Base-by-base conservation (phyloP, 1,139 yeast species). In the Diutina scorzettiae region DNA sequence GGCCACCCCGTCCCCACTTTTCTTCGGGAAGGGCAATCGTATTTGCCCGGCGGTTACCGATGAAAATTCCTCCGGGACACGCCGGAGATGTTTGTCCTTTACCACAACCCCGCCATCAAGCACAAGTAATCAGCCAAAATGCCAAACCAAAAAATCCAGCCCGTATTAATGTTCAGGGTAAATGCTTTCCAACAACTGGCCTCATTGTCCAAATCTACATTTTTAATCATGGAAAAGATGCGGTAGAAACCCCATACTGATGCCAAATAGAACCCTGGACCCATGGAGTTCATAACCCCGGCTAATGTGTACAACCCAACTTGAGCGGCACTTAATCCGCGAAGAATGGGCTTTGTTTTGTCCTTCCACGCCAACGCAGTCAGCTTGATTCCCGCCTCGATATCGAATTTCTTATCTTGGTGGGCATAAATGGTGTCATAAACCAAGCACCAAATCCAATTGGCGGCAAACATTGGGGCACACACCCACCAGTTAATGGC, bases 341-440 rank as follows among this genome's bases (percentile, higher is more conserved):
- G 68, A 52, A 85, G 64, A 41, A 87, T 76, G 4, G 78, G 73
- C 54, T 81, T 86, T 1, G 95, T 75, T 28, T 74, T 71, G 18
- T 73, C 74, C 3, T 93, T 94, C 97, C 98, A 91, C 4, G 81
- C 86, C 52, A 91, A 71, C 4, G 98, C 98, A 1, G 97, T 86
- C 2, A 96, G 85, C 59, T 89, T 87, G 50, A 93, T 82, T 6
- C 97, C 97, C 0, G 95, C 97, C 44, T 72, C 66, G 43, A 82
- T 63, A 59, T 93, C 99, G 54, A 81, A 93, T 46, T 61, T 64
- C 63, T 93, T 93, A 60, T 93, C 98, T 63, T 93, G 99, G 58
- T 93, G 99, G 1, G 98, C 98, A 58, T 93, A 93, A 36, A 93
- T 78, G 2, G 97, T 85, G 59, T 93, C 99, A 59, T 93, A 93